These are phyloP conservation scores for Pseudogymnoascus sp. DNA, from an alignment of 2,329 filamentous ascomycete species.

Conservation along the genomic window DNA sequence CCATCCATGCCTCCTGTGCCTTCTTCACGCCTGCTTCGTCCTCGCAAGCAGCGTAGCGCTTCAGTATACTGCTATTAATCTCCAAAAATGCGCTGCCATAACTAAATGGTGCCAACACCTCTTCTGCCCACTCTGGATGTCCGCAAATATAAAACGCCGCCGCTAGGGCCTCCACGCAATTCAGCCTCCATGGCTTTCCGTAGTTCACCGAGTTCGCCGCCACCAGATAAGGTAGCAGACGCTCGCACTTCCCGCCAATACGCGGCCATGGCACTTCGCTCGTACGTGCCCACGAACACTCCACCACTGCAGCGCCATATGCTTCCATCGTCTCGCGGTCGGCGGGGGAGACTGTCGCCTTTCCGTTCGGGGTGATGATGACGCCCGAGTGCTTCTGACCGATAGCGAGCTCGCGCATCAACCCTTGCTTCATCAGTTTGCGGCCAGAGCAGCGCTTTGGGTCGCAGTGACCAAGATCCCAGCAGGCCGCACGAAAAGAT, in stretches of 20 bases:
- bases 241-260: constrained; percentile 89
- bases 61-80: constrained; percentile 78
- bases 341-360: constrained; percentile 72
- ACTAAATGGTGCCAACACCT: constrained; percentile 74
- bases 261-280: constrained; percentile 83
- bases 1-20: constrained; percentile 81
- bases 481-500: constrained; percentile 86
- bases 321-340: constrained; percentile 77
- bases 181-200: constrained; percentile 87
- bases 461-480: constrained; percentile 97
- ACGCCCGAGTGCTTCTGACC: constrained; percentile 89
- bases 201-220: constrained; percentile 98
- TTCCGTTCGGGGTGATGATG: constrained; percentile 92
- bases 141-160: constrained; percentile 92
- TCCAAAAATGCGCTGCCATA: constrained; percentile 85
- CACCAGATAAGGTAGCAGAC: constrained; percentile 86
- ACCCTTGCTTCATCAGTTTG: constrained; percentile 79
- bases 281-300: constrained; percentile 93
- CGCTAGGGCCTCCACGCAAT: constrained; percentile 91
- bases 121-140: constrained; percentile 80
- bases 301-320: constrained; percentile 89
- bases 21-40: constrained; percentile 78
- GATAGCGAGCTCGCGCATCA: constrained; percentile 88
- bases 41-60: constrained; percentile 74
- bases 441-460: constrained; percentile 96